Conservation (phyloP, 208 protist genomes). For the Trypanosoma brucei region DNA sequence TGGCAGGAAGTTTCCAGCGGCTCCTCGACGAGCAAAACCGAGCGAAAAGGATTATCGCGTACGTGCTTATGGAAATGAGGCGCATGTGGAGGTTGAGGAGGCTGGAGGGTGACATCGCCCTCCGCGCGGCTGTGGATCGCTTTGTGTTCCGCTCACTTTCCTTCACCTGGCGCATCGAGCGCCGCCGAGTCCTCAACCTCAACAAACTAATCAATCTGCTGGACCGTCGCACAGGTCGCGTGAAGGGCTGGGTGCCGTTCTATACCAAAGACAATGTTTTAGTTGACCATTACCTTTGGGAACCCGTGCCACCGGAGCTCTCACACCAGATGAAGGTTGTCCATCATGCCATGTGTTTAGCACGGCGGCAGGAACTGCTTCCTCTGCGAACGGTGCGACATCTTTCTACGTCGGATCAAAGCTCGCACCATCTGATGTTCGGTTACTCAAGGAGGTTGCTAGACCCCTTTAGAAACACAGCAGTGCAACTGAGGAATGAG, state of each 20-base stretch:
- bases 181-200: slow-evolving; percentile 61
- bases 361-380: slow-evolving; percentile 46
- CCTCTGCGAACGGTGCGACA: slow-evolving; percentile 55
- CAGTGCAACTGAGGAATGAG: slow-evolving; percentile 31
- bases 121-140: slow-evolving; percentile 34
- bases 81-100: slow-evolving; percentile 57
- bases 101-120: slow-evolving; percentile 32
- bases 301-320: slow-evolving; percentile 14
- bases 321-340: slow-evolving; percentile 25
- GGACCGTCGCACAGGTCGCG: slow-evolving; percentile 57
- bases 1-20: slow-evolving; percentile 37
- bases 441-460: slow-evolving; percentile 43
- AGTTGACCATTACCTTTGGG: slow-evolving; percentile 22
- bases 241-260: slow-evolving; percentile 64
- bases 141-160: slow-evolving; percentile 30
- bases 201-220: slow-evolving; percentile 71
- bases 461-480: slow-evolving; percentile 28
- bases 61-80: slow-evolving; percentile 69
- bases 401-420: background rate
- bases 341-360: slow-evolving; percentile 61
- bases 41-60: slow-evolving; percentile 62
- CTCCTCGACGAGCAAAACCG: slow-evolving; percentile 78
- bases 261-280: slow-evolving; percentile 70
- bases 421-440: slow-evolving; percentile 50
- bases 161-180: slow-evolving; percentile 64